Base-by-base conservation (phyloP, 495 filamentous ascomycete genomes). In the Penicillium lagena region DNA sequence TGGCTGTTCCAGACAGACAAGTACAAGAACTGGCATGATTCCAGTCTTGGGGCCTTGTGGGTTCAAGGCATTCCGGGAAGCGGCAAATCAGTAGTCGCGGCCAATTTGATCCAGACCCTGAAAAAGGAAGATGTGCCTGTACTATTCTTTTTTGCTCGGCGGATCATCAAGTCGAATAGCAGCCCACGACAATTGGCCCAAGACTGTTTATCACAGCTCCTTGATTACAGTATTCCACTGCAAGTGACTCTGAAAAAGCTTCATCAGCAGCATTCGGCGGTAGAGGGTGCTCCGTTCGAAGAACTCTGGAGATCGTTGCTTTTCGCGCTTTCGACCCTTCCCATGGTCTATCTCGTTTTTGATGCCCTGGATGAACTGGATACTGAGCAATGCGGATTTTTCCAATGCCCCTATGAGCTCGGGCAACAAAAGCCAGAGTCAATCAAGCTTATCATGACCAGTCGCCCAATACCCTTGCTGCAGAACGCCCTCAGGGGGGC, bases 141-240 rank as follows among this genome's bases (percentile, higher is more conserved):
- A 1, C 54, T 78, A 0, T 77, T 54, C 48, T 78, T 81, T 57
- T 81, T 81, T 56, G 76, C 77, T 50, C 67, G 75, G 2, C 68
- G 77, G 35, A 77, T 76, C 48, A 70, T 79, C 43, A 50, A 54
- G 15, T 60, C 67, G 7, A 78, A 79, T 45, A 66, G 69, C 49
- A 49, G 54, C n/a, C 72, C 73, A 0, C 40, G 53, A 6, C 55
- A 59, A 1, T 42, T 71, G 29, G 37, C 71, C 7, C 63, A 67
- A 11, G 75, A 76, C 55, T 78, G 64, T 62, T 43, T 72, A 8
- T 51, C 45, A 11, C 68, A 73, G 47, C n/a, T 75, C 1, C 54
- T 78, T 1, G 33, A 49, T 6, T 65, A 58, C 37, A 70, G 63
- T 31, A 60, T 64, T 0, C 50, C 47, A 1, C 51, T 80, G 7